Conservation (phyloP, 148 eudicot genomes). For the Rhododendron vialii region DNA sequence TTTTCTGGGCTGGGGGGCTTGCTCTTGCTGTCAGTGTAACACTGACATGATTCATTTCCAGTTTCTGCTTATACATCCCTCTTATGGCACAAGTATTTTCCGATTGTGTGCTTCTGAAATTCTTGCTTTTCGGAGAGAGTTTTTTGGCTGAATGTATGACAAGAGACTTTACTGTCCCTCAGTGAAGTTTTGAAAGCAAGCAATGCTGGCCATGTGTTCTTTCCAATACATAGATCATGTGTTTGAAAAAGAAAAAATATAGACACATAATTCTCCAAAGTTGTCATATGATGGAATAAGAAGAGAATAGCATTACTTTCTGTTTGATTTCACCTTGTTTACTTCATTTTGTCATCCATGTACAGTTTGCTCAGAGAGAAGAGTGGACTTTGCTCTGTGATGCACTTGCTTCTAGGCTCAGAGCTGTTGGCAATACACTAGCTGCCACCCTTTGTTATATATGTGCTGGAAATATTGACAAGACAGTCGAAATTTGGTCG, state of each 20-base stretch:
- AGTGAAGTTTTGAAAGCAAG: not conserved
- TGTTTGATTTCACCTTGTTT: not conserved
- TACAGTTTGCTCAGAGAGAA: conserved; percentile 84
- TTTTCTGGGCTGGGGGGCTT: not conserved
- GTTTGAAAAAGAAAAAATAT: not conserved
- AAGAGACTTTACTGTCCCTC: not conserved
- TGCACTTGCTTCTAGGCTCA: conserved; percentile 81
- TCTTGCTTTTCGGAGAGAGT: not conserved
- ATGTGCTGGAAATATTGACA: conserved; percentile 95
- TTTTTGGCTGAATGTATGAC: not conserved
- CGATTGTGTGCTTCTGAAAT: not conserved
- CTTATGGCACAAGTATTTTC: not conserved
- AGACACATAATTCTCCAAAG: not conserved
- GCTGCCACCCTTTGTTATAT: conserved; percentile 94
- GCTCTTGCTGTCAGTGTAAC: not conserved
- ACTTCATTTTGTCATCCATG: conserved; percentile 1
- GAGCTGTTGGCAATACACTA: conserved; percentile 66
- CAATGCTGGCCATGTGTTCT: not conserved
- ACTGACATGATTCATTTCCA: not conserved
- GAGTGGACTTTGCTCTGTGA: conserved; percentile 89
- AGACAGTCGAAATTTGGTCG: conserved; percentile 92
- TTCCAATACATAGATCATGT: not conserved
- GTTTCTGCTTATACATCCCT: not conserved
- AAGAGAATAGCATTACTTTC: not conserved
- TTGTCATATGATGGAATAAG: not conserved